These are phyloP conservation scores for Ogataea trehaloabstinens DNA, from an alignment of 805 yeast genomes.

Conservation along the genomic window DNA sequence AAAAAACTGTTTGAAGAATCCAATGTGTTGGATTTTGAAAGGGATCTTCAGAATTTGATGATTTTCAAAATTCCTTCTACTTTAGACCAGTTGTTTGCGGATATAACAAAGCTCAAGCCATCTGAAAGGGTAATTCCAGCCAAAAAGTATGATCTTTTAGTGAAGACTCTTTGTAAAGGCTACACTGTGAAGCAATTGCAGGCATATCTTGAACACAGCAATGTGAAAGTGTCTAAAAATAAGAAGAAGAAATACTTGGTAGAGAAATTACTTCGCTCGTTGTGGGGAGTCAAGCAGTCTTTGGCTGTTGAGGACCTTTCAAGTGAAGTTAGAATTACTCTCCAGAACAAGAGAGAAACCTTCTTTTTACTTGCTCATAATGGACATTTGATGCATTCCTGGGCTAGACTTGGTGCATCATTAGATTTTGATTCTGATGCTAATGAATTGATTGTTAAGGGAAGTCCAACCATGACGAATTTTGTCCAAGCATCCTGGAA, in stretches of 20 bases:
- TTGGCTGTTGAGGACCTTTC: constrained; percentile 15
- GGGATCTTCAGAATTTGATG: constrained; percentile 28
- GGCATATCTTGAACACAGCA: constrained; percentile 15
- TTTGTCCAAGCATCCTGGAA: constrained; percentile 36
- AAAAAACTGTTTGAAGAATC: constrained; percentile 9
- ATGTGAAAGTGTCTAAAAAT: constrained; percentile 7
- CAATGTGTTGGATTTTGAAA: constrained; percentile 26
- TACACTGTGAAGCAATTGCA: constrained; percentile 24
- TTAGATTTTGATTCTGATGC: constrained; percentile 27
- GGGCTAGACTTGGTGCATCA: constrained; percentile 36
- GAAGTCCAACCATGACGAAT: constrained; percentile 25
- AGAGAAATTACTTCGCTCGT: constrained; percentile 18
- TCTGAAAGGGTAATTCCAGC: constrained; percentile 16
- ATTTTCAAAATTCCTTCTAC: constrained; percentile 27
- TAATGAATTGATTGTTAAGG: constrained; percentile 28
- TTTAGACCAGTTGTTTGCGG: constrained; percentile 21
- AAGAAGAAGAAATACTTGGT: constrained; percentile 22
- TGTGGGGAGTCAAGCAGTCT: constrained; percentile 27
- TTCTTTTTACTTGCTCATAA: constrained; percentile 32
- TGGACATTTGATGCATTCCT: constrained; percentile 32
- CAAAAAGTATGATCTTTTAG: constrained; percentile 21
- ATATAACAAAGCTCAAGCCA: constrained; percentile 31
- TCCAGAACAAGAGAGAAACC: constrained; percentile 29
- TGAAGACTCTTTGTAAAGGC: constrained; percentile 17
- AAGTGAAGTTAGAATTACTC: constrained; percentile 23